A percentile compares a stretch with the other conserved stretches of the same genome.
Evolutionary conservation across 176 grass and related monocot genomes (phyloP).

Genomic region (Phoenix dactylifera): DNA sequence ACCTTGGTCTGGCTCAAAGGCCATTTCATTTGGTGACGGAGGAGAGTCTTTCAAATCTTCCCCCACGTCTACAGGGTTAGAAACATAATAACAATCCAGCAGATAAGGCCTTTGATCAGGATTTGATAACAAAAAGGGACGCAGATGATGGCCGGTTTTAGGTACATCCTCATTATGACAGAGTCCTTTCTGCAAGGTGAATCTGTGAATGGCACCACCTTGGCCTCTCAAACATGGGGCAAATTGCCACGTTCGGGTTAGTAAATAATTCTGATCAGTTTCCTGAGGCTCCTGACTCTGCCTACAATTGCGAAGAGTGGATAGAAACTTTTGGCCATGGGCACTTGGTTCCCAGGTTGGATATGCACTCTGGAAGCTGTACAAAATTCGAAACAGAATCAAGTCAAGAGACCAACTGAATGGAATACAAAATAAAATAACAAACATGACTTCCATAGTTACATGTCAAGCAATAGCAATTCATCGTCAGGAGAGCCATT

Average conservation of each 20-base stretch:
- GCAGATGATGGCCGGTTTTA: no score
- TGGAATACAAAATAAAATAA: background rate
- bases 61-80: conserved; percentile 15
- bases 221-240: conserved; percentile 31
- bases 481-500: no score
- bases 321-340: conserved; percentile 59
- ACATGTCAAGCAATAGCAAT: no score
- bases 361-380: conserved; percentile 86
- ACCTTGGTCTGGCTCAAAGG: conserved; percentile 7
- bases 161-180: conserved; percentile 4
- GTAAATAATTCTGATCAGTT: conserved; percentile 37
- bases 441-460: no score
- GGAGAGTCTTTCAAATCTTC: conserved; percentile 22
- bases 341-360: conserved; percentile 62
- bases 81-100: conserved; percentile 81
- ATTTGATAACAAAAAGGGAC: no score
- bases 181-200: conserved; percentile 28
- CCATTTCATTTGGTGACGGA: conserved; percentile 16
- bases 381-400: conserved; percentile 8
- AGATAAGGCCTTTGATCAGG: conserved; percentile 13
- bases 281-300: conserved; percentile 39
- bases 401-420: conserved; percentile 3
- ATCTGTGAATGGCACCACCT: conserved; percentile 28
- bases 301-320: conserved; percentile 76
- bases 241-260: conserved; percentile 40